A percentile compares a stretch with the other conserved stretches of the same genome.
Conservation (phyloP, 495 filamentous ascomycete species). For the Hypoxylon fragiforme region DNA sequence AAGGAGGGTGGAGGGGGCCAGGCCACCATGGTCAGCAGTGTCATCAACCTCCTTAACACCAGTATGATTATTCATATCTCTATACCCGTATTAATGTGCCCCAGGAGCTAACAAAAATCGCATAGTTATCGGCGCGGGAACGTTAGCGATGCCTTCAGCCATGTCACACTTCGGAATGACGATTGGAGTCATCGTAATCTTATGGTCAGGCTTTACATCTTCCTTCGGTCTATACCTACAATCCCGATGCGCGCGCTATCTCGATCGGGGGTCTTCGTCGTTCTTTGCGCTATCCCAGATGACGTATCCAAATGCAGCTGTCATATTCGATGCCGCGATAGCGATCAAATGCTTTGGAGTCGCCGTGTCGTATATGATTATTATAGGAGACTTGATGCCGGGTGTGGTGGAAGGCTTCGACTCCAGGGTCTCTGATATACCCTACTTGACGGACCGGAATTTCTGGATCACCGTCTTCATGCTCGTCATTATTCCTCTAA, state of each 20-base stretch:
- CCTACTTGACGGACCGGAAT: constrained; percentile 81
- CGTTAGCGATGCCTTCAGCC: constrained; percentile 91
- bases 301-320: constrained; percentile 94
- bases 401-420: constrained; percentile 79
- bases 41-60: constrained; percentile 94
- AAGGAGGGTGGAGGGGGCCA: constrained; percentile 61
- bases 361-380: constrained; percentile 94
- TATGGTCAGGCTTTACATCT: constrained; percentile 87
- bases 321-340: constrained; percentile 94
- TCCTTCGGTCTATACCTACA: constrained; percentile 96
- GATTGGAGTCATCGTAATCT: constrained; percentile 77
- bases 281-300: constrained; percentile 96
- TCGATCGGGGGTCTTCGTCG: constrained; percentile 74
- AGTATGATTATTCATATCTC: constrained; percentile 55
- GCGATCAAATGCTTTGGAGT: constrained; percentile 99
- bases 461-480: constrained; percentile 99
- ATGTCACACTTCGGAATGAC: constrained; percentile 89
- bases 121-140: constrained; percentile 87
- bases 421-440: constrained; percentile 56
- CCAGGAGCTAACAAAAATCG: constrained; percentile 4
- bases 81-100: not conserved
- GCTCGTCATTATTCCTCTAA: constrained; percentile 91
- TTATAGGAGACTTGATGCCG: constrained; percentile 98
- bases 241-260: constrained; percentile 84
- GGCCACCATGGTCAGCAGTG: constrained; percentile 87